phyloP scores from a whole-genome alignment of 768 basidiomycete species.

The Myochromella boudieri region DNA sequence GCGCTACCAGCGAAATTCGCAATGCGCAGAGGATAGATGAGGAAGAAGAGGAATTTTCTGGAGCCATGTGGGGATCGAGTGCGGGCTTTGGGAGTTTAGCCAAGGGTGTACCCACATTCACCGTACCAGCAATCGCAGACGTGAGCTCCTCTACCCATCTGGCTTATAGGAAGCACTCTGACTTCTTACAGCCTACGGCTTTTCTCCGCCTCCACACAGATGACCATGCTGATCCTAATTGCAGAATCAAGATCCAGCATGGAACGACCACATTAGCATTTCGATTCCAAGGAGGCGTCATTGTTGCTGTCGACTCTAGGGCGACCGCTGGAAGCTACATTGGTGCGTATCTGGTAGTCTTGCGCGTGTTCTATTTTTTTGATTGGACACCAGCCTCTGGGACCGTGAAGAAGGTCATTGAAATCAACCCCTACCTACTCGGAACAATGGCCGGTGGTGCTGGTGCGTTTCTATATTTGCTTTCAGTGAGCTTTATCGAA shows the following conservation, averaged over 20 bases:
- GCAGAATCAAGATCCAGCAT: constrained; percentile 97
- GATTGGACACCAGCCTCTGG: constrained; percentile 67
- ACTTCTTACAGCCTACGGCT: constrained; percentile 66
- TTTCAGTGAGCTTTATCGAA: neutral
- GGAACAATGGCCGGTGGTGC: constrained; percentile 99
- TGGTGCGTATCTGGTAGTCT: constrained; percentile 50
- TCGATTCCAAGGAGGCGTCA: constrained; percentile 93
- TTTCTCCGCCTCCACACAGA: constrained; percentile 95
- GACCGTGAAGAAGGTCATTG: constrained; percentile 99
- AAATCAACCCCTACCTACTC: constrained; percentile 98
- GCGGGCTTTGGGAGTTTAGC: constrained; percentile 79
- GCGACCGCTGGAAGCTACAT: constrained; percentile 97
- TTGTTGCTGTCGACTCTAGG: constrained; percentile 98
- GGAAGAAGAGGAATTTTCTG: constrained; percentile 64
- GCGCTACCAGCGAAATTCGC: constrained; percentile 46
- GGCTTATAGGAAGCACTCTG: constrained; percentile 3
- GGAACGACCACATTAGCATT: constrained; percentile 99
- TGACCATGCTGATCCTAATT: constrained; percentile 90
- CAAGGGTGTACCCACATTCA: constrained; percentile 71
- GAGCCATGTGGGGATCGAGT: constrained; percentile 78
- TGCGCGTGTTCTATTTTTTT: neutral
- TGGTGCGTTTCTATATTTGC: constrained; percentile 48
- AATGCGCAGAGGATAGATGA: constrained; percentile 47
- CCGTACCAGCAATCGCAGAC: constrained; percentile 71
- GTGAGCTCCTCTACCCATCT: constrained; percentile 42